These are phyloP conservation scores for Phytophthora constricta DNA, from an alignment of 352 stramenopile species.

Conservation along the genomic window DNA sequence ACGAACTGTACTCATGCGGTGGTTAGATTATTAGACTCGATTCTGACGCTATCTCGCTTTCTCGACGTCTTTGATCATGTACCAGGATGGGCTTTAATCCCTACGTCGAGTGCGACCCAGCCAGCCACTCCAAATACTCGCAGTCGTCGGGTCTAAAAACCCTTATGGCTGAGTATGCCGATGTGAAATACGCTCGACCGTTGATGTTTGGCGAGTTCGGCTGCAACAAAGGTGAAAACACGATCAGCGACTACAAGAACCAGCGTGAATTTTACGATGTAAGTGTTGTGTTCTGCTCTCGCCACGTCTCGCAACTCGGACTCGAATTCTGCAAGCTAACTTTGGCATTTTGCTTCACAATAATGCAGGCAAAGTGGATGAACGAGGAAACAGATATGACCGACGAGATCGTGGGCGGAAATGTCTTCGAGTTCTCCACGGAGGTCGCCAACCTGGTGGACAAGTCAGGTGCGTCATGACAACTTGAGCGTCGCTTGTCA, in stretches of 20 bases:
- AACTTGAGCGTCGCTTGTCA: not conserved
- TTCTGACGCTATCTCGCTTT: no score
- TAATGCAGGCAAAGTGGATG: slow-evolving; percentile 71
- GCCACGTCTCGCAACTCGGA: no score
- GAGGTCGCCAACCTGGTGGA: slow-evolving; percentile 63
- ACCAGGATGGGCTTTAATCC: slow-evolving; percentile 64
- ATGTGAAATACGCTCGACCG: slow-evolving; percentile 51
- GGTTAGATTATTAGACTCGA: no score
- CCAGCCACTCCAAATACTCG: slow-evolving; percentile 54
- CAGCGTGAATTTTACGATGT: slow-evolving; percentile 73
- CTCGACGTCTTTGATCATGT: no score
- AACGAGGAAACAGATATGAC: slow-evolving; percentile 76
- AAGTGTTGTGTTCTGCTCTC: not conserved
- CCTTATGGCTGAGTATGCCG: slow-evolving; percentile 68
- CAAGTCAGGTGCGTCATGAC: slow-evolving; percentile 27
- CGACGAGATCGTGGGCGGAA: slow-evolving; percentile 65
- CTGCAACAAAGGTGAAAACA: slow-evolving; percentile 73
- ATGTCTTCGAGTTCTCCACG: slow-evolving; percentile 81
- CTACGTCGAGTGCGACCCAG: slow-evolving; percentile 74
- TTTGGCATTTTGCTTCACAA: not conserved
- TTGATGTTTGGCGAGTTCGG: slow-evolving; percentile 86
- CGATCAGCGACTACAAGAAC: slow-evolving; percentile 72
- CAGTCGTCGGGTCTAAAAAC: slow-evolving; percentile 62
- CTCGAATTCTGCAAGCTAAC: slow-evolving; percentile 1
- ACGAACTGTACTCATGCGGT: not conserved